phyloP scores from a whole-genome alignment of 495 filamentous ascomycete species.

The Glonium stellatum region DNA sequence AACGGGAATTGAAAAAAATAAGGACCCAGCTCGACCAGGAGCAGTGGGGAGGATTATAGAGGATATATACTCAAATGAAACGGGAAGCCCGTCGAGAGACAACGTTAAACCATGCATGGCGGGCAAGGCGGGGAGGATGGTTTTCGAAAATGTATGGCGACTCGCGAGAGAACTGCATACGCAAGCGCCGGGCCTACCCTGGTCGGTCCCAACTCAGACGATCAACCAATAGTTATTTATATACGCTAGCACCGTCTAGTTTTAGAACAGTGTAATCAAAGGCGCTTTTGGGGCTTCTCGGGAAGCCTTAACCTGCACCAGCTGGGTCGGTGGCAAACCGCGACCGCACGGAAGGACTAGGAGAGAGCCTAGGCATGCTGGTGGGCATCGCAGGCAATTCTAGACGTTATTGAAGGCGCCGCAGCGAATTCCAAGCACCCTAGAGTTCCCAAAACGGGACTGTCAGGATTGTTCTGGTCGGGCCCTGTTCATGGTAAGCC shows the following conservation, averaged over 20 bases:
- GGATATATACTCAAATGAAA: background rate
- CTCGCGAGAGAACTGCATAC: background rate
- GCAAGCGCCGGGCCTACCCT: background rate
- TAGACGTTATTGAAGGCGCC: background rate
- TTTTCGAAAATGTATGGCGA: background rate
- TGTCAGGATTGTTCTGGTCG: too few relatives aligned
- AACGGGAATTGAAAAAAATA: background rate
- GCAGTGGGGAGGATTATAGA: background rate
- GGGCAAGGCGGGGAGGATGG: background rate
- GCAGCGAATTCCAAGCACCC: background rate
- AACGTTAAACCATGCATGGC: background rate
- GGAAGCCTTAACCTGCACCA: too few relatives aligned
- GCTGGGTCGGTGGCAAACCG: background rate
- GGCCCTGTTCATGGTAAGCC: too few relatives aligned
- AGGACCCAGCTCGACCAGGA: constrained; percentile 3
- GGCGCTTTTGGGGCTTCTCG: background rate
- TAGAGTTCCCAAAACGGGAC: background rate
- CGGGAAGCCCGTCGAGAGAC: background rate
- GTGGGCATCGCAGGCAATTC: background rate
- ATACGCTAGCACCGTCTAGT: background rate
- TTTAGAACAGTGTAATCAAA: background rate
- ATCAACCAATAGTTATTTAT: too few relatives aligned
- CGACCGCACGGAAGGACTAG: background rate
- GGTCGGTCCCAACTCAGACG: too few relatives aligned
- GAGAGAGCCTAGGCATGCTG: background rate